A percentile compares a stretch with the other conserved stretches of the same genome.
Conservation (phyloP, 2,329 filamentous ascomycete species). For the Fusarium sp. region DNA sequence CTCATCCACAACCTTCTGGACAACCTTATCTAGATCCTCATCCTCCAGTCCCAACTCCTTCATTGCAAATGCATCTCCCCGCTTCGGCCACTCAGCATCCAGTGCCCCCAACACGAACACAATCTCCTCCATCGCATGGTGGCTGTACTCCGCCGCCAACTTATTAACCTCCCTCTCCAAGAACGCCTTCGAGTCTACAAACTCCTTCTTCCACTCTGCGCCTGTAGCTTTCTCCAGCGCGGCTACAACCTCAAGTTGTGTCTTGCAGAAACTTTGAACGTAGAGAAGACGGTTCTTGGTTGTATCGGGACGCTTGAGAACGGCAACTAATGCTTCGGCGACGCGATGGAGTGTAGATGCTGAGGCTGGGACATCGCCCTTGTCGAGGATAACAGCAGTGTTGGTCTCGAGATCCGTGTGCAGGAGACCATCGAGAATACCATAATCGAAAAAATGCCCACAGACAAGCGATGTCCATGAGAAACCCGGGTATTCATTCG, state of each 20-base stretch:
- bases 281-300: slow-evolving; percentile 62
- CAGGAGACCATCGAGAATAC: slow-evolving; percentile 47
- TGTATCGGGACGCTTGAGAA: slow-evolving; percentile 58
- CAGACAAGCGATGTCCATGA: slow-evolving; percentile 60
- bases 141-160: slow-evolving; percentile 48
- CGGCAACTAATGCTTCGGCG: slow-evolving; percentile 58
- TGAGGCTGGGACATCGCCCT: slow-evolving; percentile 59
- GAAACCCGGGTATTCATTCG: slow-evolving; percentile 51
- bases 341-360: slow-evolving; percentile 59
- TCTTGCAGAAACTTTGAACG: slow-evolving; percentile 56
- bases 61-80: slow-evolving; percentile 57
- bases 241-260: slow-evolving; percentile 58
- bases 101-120: slow-evolving; percentile 60
- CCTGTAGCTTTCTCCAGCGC: slow-evolving; percentile 61
- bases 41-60: slow-evolving; percentile 56
- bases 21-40: slow-evolving; percentile 55
- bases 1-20: slow-evolving; percentile 47
- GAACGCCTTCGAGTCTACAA: slow-evolving; percentile 51
- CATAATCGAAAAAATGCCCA: slow-evolving; percentile 62
- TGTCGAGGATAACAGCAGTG: slow-evolving; percentile 59
- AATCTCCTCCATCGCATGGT: slow-evolving; percentile 54
- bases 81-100: slow-evolving; percentile 58
- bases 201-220: slow-evolving; percentile 47
- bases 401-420: slow-evolving; percentile 57
- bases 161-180: slow-evolving; percentile 50